Evolutionary conservation across 805 yeast genomes (phyloP).

Genomic region (Candida maesae): DNA sequence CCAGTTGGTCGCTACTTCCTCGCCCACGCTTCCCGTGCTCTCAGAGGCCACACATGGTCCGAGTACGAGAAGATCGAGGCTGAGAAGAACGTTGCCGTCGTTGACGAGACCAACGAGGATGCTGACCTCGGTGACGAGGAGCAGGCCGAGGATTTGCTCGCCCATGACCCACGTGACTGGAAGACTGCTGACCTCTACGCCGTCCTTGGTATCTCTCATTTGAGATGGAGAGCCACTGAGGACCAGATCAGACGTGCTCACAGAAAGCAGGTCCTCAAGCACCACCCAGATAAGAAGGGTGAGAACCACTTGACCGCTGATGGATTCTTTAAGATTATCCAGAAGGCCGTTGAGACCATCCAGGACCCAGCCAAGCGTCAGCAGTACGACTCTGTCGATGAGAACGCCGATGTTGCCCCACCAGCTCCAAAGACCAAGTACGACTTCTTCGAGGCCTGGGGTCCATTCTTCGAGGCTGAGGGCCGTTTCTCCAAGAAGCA

Average conservation of each 20-base stretch:
- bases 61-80: constrained; percentile 94
- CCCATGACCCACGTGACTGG: constrained; percentile 98
- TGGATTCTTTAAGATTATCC: constrained; percentile 96
- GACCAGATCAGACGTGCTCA: constrained; percentile 95
- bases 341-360: constrained; percentile 90
- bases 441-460: constrained; percentile 91
- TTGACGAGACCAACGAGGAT: constrained; percentile 54
- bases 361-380: constrained; percentile 82
- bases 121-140: constrained; percentile 71
- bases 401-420: constrained; percentile 77
- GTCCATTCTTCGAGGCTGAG: constrained; percentile 86
- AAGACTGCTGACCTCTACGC: constrained; percentile 94
- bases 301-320: constrained; percentile 89
- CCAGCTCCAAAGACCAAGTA: constrained; percentile 63
- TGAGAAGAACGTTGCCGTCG: constrained; percentile 66
- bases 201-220: constrained; percentile 88
- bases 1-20: constrained; percentile 95
- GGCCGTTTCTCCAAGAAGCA: constrained; percentile 88
- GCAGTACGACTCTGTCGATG: constrained; percentile 95
- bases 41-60: constrained; percentile 98
- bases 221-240: constrained; percentile 87
- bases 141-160: constrained; percentile 62
- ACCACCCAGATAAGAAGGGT: constrained; percentile 98
- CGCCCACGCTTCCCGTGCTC: constrained; percentile 93
- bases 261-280: constrained; percentile 92